Base-by-base conservation (phyloP, 192 early-diverging fungal genomes). In the Coemansia brasiliensis region DNA sequence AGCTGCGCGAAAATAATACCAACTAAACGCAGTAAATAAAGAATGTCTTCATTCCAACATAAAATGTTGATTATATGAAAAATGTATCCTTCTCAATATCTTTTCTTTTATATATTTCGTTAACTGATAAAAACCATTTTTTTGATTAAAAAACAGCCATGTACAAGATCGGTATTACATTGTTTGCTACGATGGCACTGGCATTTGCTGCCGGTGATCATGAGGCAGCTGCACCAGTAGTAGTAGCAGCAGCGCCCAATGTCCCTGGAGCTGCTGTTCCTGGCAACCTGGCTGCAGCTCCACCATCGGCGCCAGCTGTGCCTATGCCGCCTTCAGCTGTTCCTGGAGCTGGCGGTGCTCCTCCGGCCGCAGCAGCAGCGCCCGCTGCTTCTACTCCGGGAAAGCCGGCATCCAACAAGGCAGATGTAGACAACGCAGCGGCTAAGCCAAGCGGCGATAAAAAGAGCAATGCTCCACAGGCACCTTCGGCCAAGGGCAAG, bases 121-220 rank as follows among this genome's bases (percentile, higher is more conserved):
- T 26, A 17, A 52, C 10, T n/a, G 3, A 17, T 32, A n/a, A n/a
- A n/a, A n/a, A n/a, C n/a, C n/a, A 11, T 26, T 1, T 52, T 52
- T 16, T 52, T 26, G 29, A 20, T 42, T 35, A 35, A 35, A 35
- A 10, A 35, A 35, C 27, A 6, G 27, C 32, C 32, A 66, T 66
- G 64, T 59, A 61, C 56, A 72, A 72, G 69, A 50, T 54, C 45
- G 55, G 61, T 35, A 18, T 55, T 52, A 41, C 45, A 51, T 49
- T 72, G n/a, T 50, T 65, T 25, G 70, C 52, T 21, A 32, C 46
- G n/a, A 37, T 50, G 18, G 57, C 59, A 3, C 39, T 60, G 43
- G 70, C 48, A 0, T 25, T 42, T 15, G 63, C 63, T 3, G 70
- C 61, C 10, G 24, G 32, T 16, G 59, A 72, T 13, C 55, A 42